Percentiles rank a stretch among this genome's conserved stretches.
These are phyloP conservation scores for Aspergillus nidulans DNA, from an alignment of 495 filamentous ascomycete species.

Conservation along the genomic window DNA sequence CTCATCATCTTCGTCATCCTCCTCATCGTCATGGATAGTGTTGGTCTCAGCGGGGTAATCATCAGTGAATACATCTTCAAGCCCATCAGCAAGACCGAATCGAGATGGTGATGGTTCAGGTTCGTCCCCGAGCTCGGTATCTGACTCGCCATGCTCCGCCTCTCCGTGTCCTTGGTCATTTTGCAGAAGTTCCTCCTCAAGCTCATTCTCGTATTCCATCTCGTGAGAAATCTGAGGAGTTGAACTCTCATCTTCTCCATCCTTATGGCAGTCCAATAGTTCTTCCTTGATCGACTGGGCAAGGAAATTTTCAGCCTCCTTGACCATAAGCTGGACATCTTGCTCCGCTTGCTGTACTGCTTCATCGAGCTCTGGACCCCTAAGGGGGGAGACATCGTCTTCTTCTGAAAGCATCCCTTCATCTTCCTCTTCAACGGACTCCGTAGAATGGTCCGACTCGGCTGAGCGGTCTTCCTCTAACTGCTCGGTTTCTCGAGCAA, in stretches of 20 bases:
- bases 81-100: constrained; percentile 3
- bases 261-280: not conserved
- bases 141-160: not conserved
- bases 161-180: not conserved
- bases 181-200: not conserved
- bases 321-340: not conserved
- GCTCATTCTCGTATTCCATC: not conserved
- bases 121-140: not conserved
- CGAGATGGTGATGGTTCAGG: not conserved
- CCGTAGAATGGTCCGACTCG: not conserved
- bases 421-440: not conserved
- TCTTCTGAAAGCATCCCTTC: constrained; percentile 3
- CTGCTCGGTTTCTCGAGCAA: not conserved
- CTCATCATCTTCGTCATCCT: constrained; percentile 9
- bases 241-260: not conserved
- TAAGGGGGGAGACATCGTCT: constrained; percentile 8
- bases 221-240: not conserved
- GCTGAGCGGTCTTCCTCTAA: not conserved
- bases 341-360: constrained; percentile 9
- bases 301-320: constrained; percentile 17
- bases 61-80: constrained; percentile 20
- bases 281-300: constrained; percentile 1
- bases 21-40: not conserved
- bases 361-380: constrained; percentile 5
- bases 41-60: not conserved